Conservation (phyloP, 2,329 filamentous ascomycete species). For the Arthroderma sp. region DNA sequence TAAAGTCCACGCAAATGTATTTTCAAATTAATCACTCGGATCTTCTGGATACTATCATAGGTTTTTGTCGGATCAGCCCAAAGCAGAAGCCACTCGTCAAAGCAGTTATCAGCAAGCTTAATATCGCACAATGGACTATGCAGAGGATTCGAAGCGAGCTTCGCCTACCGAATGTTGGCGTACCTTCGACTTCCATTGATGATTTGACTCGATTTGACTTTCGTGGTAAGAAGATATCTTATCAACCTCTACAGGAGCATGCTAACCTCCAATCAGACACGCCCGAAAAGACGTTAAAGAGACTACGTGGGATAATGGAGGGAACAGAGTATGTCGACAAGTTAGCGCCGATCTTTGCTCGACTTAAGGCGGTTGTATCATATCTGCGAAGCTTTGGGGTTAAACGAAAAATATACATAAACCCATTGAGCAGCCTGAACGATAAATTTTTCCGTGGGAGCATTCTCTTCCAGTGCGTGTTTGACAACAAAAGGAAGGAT, state of each 20-base stretch:
- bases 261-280: constrained; percentile 37
- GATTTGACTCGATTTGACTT: constrained; percentile 88
- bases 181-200: constrained; percentile 80
- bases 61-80: constrained; percentile 67
- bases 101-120: constrained; percentile 73
- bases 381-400: constrained; percentile 67
- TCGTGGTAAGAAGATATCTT: constrained; percentile 41
- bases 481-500: constrained; percentile 66
- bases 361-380: constrained; percentile 63
- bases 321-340: constrained; percentile 40
- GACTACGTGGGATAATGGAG: constrained; percentile 42
- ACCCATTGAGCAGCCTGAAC: constrained; percentile 74
- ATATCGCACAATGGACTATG: constrained; percentile 69
- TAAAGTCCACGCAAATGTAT: constrained; percentile 61
- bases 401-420: constrained; percentile 66
- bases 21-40: constrained; percentile 85
- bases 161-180: constrained; percentile 63
- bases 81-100: constrained; percentile 59
- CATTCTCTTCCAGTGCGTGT: constrained; percentile 78
- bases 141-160: constrained; percentile 71
- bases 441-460: constrained; percentile 82
- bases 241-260: background rate
- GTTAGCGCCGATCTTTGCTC: constrained; percentile 50
- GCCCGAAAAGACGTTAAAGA: constrained; percentile 60
- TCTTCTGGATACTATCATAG: constrained; percentile 75